A percentile compares a stretch with the other conserved stretches of the same genome.
phyloP scores from a whole-genome alignment of 139 green algal genomes.

The Haematococcus lacustris region DNA sequence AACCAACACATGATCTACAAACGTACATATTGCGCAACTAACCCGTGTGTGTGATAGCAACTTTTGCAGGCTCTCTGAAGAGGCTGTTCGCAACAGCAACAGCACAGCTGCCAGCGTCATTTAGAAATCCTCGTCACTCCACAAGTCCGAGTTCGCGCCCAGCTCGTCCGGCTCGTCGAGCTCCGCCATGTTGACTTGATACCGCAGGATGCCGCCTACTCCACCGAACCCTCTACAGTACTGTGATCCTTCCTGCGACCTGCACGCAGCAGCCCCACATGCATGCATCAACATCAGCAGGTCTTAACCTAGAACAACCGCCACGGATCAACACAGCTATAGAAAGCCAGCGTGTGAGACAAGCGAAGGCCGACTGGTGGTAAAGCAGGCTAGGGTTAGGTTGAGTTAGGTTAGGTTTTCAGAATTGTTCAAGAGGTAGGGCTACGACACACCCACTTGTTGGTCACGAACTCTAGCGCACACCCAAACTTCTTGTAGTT shows the following conservation, averaged over 20 bases:
- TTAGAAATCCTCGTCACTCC: constrained; percentile 20
- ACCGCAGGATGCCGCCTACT: constrained; percentile 90
- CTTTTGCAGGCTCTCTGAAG: background rate
- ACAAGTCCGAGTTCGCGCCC: constrained; percentile 11
- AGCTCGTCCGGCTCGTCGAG: constrained; percentile 24
- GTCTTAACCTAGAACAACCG: background rate
- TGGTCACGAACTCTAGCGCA: constrained; percentile 93
- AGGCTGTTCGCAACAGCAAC: no score
- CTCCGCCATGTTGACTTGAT: constrained; percentile 68
- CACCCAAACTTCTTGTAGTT: constrained; percentile 99
- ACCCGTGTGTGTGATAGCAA: no score
- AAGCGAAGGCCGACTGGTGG: background rate
- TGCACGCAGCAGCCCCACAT: constrained; percentile 3
- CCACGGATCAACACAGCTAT: background rate
- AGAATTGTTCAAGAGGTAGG: background rate
- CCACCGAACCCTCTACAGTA: constrained; percentile 97
- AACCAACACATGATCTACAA: no score
- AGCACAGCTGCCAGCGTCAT: no score
- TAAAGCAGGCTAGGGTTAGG: background rate
- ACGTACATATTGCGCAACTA: no score
- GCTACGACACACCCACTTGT: constrained; percentile 44
- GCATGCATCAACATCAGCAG: background rate
- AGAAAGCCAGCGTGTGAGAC: background rate
- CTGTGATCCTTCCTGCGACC: constrained; percentile 88
- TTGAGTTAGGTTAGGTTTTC: background rate